Percentiles rank a stretch among this genome's conserved stretches.
Evolutionary conservation across 805 yeast species (phyloP).

Genomic region (Cyberlindnera suaveolens): DNA sequence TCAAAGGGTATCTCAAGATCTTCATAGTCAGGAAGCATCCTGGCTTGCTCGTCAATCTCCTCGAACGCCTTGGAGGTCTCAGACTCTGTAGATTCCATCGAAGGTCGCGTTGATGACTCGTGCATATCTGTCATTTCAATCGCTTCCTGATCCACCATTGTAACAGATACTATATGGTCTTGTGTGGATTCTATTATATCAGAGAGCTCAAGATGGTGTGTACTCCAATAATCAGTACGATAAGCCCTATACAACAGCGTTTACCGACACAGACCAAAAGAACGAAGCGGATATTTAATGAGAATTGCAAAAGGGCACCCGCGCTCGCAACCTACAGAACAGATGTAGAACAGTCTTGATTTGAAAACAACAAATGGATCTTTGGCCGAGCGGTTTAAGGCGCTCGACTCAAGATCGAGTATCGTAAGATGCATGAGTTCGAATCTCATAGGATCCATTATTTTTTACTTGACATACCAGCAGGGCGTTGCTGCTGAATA

Average conservation of each 20-base stretch:
- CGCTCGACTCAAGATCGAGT: constrained; percentile 22
- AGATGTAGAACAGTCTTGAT: too few relatives aligned
- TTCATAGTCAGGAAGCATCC: constrained; percentile 3
- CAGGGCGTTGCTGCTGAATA: too few relatives aligned
- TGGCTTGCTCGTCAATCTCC: constrained; percentile 6
- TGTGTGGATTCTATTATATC: too few relatives aligned
- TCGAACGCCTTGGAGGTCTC: constrained; percentile 5
- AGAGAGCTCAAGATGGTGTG: too few relatives aligned
- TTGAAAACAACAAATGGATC: constrained; percentile 8
- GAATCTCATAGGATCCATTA: constrained; percentile 20
- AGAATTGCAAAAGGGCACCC: too few relatives aligned
- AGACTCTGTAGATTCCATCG: constrained; percentile 3
- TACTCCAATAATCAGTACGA: too few relatives aligned
- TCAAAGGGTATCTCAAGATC: constrained; percentile 5
- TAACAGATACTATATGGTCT: neutral
- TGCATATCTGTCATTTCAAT: neutral
- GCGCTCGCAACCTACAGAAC: too few relatives aligned
- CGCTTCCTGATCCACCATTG: neutral
- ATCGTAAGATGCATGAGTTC: constrained; percentile 21
- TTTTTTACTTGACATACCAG: constrained; percentile 1
- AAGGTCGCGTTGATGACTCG: neutral
- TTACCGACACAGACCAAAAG: too few relatives aligned
- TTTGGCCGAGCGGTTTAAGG: constrained; percentile 22
- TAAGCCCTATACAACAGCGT: too few relatives aligned
- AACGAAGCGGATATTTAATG: too few relatives aligned